These are phyloP conservation scores for Lachnum nothofagi DNA, from an alignment of 2,329 filamentous ascomycete species.

Conservation along the genomic window DNA sequence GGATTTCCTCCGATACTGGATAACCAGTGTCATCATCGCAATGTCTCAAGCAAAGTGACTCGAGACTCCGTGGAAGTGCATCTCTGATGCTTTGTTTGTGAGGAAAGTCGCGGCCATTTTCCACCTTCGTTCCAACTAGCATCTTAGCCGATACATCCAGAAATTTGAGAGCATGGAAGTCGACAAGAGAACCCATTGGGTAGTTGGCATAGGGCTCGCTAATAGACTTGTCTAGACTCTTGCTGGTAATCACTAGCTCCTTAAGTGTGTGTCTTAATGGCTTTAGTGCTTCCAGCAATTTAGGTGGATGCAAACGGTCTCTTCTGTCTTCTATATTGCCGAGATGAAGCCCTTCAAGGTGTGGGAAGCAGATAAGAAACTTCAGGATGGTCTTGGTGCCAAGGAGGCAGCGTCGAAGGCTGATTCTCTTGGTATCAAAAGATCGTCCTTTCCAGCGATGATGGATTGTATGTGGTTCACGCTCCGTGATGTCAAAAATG, in stretches of 20 bases:
- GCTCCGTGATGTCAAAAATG: too few species aligned
- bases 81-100: not conserved
- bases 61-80: not conserved
- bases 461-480: too few species aligned
- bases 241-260: not conserved
- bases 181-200: not conserved
- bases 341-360: not conserved
- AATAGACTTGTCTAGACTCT: too few species aligned
- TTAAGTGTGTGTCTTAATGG: not conserved
- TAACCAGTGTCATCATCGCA: not conserved
- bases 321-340: accelerated
- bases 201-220: not conserved
- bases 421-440: not conserved
- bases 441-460: not conserved
- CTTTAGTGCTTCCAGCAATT: not conserved
- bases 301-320: not conserved
- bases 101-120: not conserved
- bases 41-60: not conserved
- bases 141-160: not conserved
- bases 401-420: not conserved
- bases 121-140: not conserved
- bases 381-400: not conserved
- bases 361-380: not conserved
- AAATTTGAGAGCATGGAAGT: not conserved
- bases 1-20: not conserved